Conservation (phyloP, 345 rosid genomes). For the Euphorbia pulcherrima region DNA sequence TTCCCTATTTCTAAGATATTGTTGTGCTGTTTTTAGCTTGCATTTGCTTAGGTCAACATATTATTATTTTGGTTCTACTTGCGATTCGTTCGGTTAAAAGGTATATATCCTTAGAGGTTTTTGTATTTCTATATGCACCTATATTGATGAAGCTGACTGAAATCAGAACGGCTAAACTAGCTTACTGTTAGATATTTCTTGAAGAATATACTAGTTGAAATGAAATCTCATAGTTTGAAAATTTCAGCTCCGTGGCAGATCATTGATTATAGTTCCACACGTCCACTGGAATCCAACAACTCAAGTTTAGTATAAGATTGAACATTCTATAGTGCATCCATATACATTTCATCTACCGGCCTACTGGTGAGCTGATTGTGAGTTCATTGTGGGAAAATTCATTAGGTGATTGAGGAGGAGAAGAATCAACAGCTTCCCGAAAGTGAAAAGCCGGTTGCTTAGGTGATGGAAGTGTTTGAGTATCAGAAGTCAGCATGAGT, state of each 20-base stretch:
- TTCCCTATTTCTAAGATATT: neutral
- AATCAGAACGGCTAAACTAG: neutral
- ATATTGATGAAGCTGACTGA: neutral
- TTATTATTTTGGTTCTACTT: neutral
- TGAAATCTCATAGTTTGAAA: neutral
- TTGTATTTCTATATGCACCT: neutral
- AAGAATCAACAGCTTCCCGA: neutral
- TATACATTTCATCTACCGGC: neutral
- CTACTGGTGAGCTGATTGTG: neutral
- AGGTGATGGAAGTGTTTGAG: neutral
- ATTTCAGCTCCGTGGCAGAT: neutral
- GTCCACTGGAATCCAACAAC: neutral
- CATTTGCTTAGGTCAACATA: neutral
- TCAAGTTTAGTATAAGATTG: neutral
- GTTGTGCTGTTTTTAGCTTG: neutral
- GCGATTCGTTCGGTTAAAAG: neutral
- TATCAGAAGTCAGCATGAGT: constrained; percentile 3
- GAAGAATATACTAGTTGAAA: neutral
- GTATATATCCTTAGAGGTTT: neutral
- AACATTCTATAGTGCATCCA: neutral
- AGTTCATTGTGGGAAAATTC: constrained; percentile 6
- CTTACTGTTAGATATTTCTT: neutral
- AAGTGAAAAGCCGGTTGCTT: constrained; percentile 5
- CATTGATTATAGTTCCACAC: neutral
- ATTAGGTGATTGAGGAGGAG: neutral